Conservation (phyloP, 1,284 basidiomycete genomes). For the Lentinus polychrous region DNA sequence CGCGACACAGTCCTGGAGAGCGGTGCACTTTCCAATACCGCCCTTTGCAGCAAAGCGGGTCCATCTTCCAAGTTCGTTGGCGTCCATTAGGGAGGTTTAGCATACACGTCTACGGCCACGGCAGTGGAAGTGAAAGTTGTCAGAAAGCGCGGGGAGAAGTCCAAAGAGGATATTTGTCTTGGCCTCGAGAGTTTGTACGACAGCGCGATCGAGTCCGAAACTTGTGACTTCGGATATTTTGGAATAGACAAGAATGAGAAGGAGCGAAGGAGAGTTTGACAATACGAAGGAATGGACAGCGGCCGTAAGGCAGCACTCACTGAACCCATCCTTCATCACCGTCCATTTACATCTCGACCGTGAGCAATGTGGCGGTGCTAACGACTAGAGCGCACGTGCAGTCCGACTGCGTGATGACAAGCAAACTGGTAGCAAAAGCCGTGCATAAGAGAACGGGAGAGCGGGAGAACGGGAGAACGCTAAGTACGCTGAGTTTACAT, state of each 20-base stretch:
- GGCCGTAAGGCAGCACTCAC: too few relatives aligned
- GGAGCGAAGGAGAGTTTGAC: background rate
- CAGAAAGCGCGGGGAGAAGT: background rate
- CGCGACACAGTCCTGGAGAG: slow-evolving; percentile 70
- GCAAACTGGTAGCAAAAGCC: too few relatives aligned
- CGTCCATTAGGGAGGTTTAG: slow-evolving; percentile 53
- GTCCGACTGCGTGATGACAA: too few relatives aligned
- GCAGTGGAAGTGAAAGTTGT: background rate
- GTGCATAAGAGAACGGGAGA: too few relatives aligned
- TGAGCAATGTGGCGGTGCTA: too few relatives aligned
- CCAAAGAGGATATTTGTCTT: background rate
- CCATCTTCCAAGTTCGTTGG: slow-evolving; percentile 68
- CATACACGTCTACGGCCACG: background rate
- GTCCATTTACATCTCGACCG: too few relatives aligned
- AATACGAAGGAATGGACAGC: too few relatives aligned
- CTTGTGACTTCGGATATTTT: too few relatives aligned
- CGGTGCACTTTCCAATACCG: slow-evolving; percentile 73
- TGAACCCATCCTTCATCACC: too few relatives aligned
- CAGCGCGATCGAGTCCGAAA: background rate
- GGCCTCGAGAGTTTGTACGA: background rate
- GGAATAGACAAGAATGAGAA: background rate
- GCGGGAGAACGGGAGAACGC: too few relatives aligned
- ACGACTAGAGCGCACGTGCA: too few relatives aligned
- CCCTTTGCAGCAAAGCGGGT: slow-evolving; percentile 76
- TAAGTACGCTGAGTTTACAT: too few relatives aligned